These are phyloP conservation scores for Scenedesmus sp. DNA, from an alignment of 163 green algal genomes.

Conservation along the genomic window DNA sequence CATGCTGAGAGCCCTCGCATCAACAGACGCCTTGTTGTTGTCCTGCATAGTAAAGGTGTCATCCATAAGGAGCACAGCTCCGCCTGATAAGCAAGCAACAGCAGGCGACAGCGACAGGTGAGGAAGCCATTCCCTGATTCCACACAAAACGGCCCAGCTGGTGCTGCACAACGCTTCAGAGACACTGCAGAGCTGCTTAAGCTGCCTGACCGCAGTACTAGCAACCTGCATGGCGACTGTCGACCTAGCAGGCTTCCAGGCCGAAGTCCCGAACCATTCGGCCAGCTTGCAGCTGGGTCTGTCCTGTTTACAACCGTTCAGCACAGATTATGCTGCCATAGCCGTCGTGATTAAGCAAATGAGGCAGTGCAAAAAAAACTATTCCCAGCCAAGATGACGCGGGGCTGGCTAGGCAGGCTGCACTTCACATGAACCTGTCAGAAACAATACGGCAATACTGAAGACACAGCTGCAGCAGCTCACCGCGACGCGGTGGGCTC, in stretches of 20 bases:
- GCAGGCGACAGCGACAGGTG: constrained; percentile 10
- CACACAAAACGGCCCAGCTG: background rate
- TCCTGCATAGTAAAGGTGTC: constrained; percentile 52
- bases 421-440: background rate
- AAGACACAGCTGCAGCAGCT: background rate
- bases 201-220: background rate
- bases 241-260: background rate
- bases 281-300: background rate
- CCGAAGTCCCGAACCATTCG: background rate
- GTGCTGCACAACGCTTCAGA: background rate
- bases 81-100: constrained; percentile 31
- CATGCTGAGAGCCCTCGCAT: background rate
- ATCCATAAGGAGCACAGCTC: constrained; percentile 26
- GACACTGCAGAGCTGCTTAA: background rate
- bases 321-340: background rate
- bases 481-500: background rate
- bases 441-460: background rate
- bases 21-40: background rate
- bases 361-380: background rate
- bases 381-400: background rate
- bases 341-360: background rate
- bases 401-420: background rate
- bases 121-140: background rate
- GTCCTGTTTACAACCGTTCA: background rate
- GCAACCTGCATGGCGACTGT: background rate